These are phyloP conservation scores for Pneumocystis sp. DNA, from an alignment of 1,139 yeast genomes.

Conservation along the genomic window DNA sequence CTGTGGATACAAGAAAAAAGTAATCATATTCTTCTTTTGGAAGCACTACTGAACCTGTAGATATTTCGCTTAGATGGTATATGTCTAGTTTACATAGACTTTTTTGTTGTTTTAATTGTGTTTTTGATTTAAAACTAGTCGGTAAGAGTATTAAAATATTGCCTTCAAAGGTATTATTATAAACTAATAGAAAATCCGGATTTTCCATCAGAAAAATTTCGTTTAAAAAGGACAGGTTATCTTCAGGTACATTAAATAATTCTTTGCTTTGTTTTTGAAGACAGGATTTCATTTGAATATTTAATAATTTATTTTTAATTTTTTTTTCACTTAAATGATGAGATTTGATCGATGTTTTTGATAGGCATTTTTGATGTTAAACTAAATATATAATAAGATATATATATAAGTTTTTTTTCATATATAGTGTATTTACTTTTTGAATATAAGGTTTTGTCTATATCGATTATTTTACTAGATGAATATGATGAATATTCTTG, in stretches of 20 bases:
- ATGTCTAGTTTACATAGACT: background rate
- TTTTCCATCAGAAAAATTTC: background rate
- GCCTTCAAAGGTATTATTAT: background rate
- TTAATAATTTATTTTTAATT: background rate
- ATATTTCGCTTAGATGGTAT: background rate
- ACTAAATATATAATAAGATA: too few species aligned
- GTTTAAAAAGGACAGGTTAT: background rate
- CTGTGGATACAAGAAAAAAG: background rate
- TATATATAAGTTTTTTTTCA: too few species aligned
- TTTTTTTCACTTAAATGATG: background rate
- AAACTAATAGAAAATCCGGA: background rate
- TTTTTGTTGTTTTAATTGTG: too few species aligned
- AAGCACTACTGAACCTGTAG: background rate
- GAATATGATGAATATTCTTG: too few species aligned
- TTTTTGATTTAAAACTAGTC: background rate
- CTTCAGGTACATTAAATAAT: background rate
- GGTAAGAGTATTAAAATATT: background rate
- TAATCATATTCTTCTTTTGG: background rate
- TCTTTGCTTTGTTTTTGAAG: background rate
- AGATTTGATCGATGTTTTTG: background rate
- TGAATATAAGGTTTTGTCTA: too few species aligned
- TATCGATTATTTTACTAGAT: too few species aligned
- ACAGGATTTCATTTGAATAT: background rate
- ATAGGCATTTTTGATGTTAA: background rate
- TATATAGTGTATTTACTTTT: too few species aligned